Conservation (phyloP, 805 yeast genomes). For the Teunomyces gatunensis region DNA sequence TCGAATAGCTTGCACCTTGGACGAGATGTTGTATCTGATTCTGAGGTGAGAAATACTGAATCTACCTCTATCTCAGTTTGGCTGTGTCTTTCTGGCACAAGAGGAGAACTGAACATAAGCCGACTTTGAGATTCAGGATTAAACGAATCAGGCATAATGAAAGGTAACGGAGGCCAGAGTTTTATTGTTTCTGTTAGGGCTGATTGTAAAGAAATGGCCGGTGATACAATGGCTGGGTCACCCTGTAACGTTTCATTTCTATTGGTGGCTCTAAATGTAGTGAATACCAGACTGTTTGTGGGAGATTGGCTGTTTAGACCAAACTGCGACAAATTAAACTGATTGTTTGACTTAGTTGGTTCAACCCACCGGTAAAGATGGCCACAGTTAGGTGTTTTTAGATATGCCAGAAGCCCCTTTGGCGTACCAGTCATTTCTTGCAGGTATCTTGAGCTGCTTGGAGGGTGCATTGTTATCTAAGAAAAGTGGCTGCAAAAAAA, state of each 20-base stretch:
- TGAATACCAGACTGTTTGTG: background rate
- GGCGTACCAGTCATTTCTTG: constrained; percentile 4
- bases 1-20: background rate
- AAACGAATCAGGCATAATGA: background rate
- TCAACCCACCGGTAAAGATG: background rate
- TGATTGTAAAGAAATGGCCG: background rate
- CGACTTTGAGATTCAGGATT: background rate
- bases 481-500: background rate
- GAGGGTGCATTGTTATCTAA: background rate
- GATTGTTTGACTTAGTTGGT: background rate
- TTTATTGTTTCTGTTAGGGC: background rate
- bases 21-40: constrained; percentile 1
- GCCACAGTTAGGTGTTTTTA: constrained; percentile 1
- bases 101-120: constrained; percentile 15
- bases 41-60: constrained; percentile 20
- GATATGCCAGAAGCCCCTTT: background rate
- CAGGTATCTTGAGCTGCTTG: background rate
- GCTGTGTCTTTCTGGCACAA: constrained; percentile 5
- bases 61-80: constrained; percentile 17
- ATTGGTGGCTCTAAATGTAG: background rate
- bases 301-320: background rate
- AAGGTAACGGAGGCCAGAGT: background rate
- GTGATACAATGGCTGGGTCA: background rate
- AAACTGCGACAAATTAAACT: background rate
- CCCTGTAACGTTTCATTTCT: background rate